phyloP scores from a whole-genome alignment of 768 basidiomycete species.

The Suillus paluster region DNA sequence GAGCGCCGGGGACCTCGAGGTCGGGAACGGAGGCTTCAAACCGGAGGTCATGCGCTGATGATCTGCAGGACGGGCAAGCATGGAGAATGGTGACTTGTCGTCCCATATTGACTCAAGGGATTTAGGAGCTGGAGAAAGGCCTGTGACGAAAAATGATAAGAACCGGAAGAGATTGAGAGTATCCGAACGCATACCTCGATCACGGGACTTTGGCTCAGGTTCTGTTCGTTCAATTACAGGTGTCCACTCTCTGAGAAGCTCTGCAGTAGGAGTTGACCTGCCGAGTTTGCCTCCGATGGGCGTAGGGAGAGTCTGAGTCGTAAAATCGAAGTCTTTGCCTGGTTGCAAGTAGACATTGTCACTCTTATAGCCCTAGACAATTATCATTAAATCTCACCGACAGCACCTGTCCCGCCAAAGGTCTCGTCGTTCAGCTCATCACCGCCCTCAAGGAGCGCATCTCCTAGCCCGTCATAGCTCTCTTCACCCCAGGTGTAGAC shows the following conservation, averaged over 20 bases:
- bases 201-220: conserved; percentile 22
- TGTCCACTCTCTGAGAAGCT: conserved; percentile 29
- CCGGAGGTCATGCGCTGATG: conserved; percentile 29
- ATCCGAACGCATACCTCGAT: conserved; percentile 30
- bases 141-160: conserved; percentile 21
- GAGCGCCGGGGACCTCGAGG: conserved; percentile 30
- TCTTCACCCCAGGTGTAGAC: conserved; percentile 95
- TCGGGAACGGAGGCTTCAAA: conserved; percentile 25
- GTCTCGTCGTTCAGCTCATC: conserved; percentile 98
- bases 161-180: conserved; percentile 13
- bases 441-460: conserved; percentile 83
- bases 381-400: conserved; percentile 61
- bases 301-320: conserved; percentile 45
- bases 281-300: conserved; percentile 18
- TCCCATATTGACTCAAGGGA: conserved; percentile 83
- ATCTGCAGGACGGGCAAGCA: conserved; percentile 54
- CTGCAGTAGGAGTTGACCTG: conserved; percentile 25
- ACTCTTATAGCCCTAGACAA: conserved; percentile 8
- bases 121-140: conserved; percentile 40
- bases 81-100: conserved; percentile 76
- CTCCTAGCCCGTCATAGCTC: conserved; percentile 87
- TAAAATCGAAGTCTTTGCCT: conserved; percentile 95
- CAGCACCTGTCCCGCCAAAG: conserved; percentile 72
- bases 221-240: conserved; percentile 30
- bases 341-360: conserved; percentile 17